Conservation (phyloP, 2,329 filamentous ascomycete species). For the Monilinia laxa region DNA sequence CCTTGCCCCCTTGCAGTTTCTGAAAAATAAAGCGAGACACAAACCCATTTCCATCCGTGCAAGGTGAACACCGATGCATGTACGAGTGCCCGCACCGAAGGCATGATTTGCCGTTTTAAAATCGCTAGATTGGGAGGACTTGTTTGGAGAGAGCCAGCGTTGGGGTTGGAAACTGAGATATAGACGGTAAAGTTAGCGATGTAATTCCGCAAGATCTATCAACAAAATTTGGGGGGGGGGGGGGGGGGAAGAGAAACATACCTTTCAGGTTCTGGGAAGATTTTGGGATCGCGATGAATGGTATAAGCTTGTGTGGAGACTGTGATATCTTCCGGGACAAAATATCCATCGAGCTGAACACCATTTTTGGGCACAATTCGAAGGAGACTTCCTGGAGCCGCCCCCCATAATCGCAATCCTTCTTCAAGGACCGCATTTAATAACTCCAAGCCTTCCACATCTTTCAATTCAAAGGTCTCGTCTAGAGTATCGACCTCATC, state of each 20-base stretch:
- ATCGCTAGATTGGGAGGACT: neutral
- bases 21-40: neutral
- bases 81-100: constrained; percentile 12
- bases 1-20: neutral
- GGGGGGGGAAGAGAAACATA: neutral
- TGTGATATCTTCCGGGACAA: constrained; percentile 40
- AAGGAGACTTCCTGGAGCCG: constrained; percentile 40
- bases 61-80: neutral
- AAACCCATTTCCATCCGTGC: constrained; percentile 10
- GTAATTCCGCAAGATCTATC: too few relatives aligned
- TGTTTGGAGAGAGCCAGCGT: neutral
- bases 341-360: constrained; percentile 37
- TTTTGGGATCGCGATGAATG: constrained; percentile 42
- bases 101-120: neutral
- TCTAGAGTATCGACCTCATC: neutral
- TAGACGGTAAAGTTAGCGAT: neutral
- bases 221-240: too few relatives aligned
- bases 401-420: constrained; percentile 41
- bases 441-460: constrained; percentile 33
- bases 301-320: constrained; percentile 44
- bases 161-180: neutral
- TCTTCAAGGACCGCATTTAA: constrained; percentile 42
- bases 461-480: constrained; percentile 15
- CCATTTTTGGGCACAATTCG: constrained; percentile 38
- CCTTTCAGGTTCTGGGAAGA: constrained; percentile 41